Evolutionary conservation across 2,329 filamentous ascomycete species (phyloP).

Genomic region (Fusarium poae): DNA sequence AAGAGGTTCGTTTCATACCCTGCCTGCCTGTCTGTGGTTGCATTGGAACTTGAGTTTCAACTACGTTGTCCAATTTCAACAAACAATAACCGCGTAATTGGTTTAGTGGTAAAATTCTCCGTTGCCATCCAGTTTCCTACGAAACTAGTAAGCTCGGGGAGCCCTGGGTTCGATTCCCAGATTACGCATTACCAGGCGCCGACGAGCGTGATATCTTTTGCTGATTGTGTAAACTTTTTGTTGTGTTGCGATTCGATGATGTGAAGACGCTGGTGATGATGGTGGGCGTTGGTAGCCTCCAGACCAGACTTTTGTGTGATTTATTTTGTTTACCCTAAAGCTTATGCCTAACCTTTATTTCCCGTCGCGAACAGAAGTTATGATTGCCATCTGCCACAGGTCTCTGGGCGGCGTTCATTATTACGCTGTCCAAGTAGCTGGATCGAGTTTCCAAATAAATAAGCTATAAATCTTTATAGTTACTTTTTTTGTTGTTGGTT

Average conservation of each 20-base stretch:
- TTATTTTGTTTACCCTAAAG: neutral
- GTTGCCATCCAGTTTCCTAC: neutral
- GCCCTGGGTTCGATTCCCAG: slow-evolving; percentile 14
- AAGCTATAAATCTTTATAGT: neutral
- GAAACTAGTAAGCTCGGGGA: neutral
- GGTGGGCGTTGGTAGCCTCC: too few species aligned
- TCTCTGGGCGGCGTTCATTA: too few species aligned
- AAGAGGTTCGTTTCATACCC: neutral
- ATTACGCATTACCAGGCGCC: neutral
- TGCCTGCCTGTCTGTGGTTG: neutral
- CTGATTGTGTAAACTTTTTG: neutral
- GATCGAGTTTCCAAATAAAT: neutral
- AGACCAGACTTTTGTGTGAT: neutral
- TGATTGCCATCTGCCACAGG: too few species aligned
- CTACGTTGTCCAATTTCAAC: neutral
- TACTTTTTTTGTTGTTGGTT: neutral
- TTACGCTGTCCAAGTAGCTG: neutral
- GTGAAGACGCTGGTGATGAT: neutral
- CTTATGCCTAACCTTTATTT: too few species aligned
- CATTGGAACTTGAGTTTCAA: rapidly evolving
- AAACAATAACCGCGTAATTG: slow-evolving; percentile 7
- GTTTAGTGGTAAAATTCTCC: slow-evolving; percentile 16
- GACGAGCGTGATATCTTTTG: neutral
- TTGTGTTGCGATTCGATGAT: neutral
- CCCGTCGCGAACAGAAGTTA: too few species aligned